phyloP scores from a whole-genome alignment of 306 rosid genomes.

The Acacia crassicarpa region DNA sequence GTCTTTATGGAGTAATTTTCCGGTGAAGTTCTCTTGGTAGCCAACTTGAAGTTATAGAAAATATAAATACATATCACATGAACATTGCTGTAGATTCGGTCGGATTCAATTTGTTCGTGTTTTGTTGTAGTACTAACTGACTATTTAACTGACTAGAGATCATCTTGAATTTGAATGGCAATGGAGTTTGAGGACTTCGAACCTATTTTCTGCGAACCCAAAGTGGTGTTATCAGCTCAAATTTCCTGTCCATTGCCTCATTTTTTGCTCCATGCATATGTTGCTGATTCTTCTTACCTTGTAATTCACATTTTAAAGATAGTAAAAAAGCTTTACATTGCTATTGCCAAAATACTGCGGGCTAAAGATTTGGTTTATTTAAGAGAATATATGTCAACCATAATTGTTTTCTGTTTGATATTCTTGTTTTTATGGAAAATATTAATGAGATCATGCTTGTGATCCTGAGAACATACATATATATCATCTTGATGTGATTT shows the following conservation, averaged over 20 bases:
- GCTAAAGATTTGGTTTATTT: constrained; percentile 11
- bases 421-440: neutral
- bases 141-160: neutral
- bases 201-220: constrained; percentile 66
- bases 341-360: neutral
- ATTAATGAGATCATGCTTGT: neutral
- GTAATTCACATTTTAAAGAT: constrained; percentile 34
- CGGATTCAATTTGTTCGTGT: constrained; percentile 9
- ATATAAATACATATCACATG: neutral
- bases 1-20: neutral
- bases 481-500: constrained; percentile 1
- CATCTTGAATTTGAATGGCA: constrained; percentile 13
- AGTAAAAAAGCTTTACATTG: neutral
- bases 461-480: neutral
- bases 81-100: neutral
- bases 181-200: constrained; percentile 66
- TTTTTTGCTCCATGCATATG: constrained; percentile 56
- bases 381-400: neutral
- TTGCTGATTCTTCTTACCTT: constrained; percentile 56
- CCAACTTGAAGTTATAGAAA: neutral
- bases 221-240: constrained; percentile 44
- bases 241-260: constrained; percentile 32
- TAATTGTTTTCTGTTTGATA: constrained; percentile 4
- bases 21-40: no score
- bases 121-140: neutral